Base-by-base conservation (phyloP, 257 asterid genomes). In the Haberlea rhodopensis region DNA sequence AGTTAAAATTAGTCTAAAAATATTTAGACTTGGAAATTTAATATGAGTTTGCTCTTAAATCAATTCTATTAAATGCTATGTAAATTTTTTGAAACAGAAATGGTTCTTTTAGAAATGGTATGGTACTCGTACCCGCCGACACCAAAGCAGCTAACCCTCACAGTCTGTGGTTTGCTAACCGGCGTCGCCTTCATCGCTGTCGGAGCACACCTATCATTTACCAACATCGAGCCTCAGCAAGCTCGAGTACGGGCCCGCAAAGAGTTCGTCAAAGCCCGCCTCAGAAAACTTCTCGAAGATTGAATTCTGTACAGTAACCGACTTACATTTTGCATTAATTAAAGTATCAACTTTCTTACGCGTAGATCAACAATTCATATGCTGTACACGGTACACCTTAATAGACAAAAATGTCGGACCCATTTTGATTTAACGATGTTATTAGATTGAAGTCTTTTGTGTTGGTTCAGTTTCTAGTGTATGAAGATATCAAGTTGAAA, bases 211-310 rank as follows among this genome's bases (percentile, higher is more conserved):
- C 79, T 78, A 63, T 86, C 87, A 2, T 78, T 26, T 81, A 8
- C 80, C 66, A 78, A 84, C 60, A 63, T 83, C 71, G 88, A 52
- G 19, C 85, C 81, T 62, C 86, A 81, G 54, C 84, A 78, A 67
- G 86, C 86, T 73, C 82, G 86, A 54, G 15, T 66, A 26, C 76
- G 75, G 76, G 84, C 86, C 73, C 83, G 86, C 5, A 77, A 66
- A 13, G 79, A 81, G 18, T 83, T 19, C 79, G 70, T 81, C 65
- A 77, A 74, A 72, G 76, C 80, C 29, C 89, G 82, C 27, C 80
- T 84, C 72, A 66, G 75, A 62, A 73, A 76, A 53, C 49, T 76
- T 63, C 74, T 84, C 68, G 62, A 78, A 24, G 86, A 86, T 57
- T 82, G 63, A 71, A 37, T 11, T 1, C 46, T 37, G 5, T 11